Base-by-base conservation (phyloP, 1,284 basidiomycete species). In the Phellinidium pouzarii region DNA sequence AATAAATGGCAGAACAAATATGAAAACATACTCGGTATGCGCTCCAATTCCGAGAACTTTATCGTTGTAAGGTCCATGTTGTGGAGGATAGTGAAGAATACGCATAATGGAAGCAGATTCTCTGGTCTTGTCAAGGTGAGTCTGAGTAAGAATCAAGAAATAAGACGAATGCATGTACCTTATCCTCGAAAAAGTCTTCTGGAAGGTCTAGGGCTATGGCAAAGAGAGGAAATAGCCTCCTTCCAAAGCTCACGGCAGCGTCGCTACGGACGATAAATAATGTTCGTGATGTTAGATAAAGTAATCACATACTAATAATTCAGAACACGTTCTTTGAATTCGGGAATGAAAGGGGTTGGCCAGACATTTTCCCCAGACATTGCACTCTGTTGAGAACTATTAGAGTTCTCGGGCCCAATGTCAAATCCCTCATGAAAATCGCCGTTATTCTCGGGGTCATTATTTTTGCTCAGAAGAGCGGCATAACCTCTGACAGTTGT, bases 21-120 rank as follows among this genome's bases (percentile, higher is more conserved):
- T 36, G 19, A 20, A 11, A 12, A 61, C 68, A 59, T 52, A 71
- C 64, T 88, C 85, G 2, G 84, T 87, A 66, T 91, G 88, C 1
- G 85, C 88, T 5, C 91, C 91, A 45, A 94, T 93, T 0, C 91
- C 91, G 50, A 90, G 81, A 44, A 85, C 76, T 36, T 78, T 73
- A 52, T 82, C 79, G 54, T 81, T 75, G 22, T 76, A 70, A 3
- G 71, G 66, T 1, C 79, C 77, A 11, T 70, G 73, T 63, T 91
- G 87, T 2, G 88, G 84, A 7, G 91, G 92, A 62, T 94, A 93
- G 66, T 87, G 80, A 36, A 93, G 73, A 23, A 92, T 65, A 6
- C 88, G 78, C 87, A 93, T 89, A 57, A 91, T 80, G 0, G 87
- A 89, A 1, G 73, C 72, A 0, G 68, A 64, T 45, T 66, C 65